phyloP scores from a whole-genome alignment of 2,329 filamentous ascomycete genomes.

The Tolypocladium nubicola region DNA sequence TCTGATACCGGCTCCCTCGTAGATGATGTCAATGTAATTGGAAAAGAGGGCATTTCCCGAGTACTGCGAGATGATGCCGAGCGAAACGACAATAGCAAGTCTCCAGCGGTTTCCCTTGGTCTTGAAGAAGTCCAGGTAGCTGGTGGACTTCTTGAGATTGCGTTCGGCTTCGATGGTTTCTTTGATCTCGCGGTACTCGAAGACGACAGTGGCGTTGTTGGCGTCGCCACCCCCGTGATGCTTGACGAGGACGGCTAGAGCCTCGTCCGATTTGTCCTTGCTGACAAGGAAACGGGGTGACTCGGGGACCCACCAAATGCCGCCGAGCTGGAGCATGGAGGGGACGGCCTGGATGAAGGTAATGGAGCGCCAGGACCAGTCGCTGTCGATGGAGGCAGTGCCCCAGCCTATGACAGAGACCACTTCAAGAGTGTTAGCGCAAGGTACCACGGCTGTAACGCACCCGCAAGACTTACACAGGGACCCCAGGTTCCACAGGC shows the following conservation, averaged over 20 bases:
- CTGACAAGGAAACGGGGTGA: conserved; percentile 55
- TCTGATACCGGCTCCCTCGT: conserved; percentile 49
- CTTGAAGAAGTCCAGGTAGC: conserved; percentile 49
- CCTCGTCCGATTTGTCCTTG: conserved; percentile 53
- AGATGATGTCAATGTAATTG: conserved; percentile 56
- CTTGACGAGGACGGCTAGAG: conserved; percentile 48
- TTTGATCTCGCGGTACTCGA: conserved; percentile 57
- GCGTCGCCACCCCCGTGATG: conserved; percentile 52
- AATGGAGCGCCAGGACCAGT: conserved; percentile 60
- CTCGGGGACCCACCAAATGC: conserved; percentile 60
- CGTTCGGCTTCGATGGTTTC: conserved; percentile 51
- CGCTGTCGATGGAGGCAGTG: conserved; percentile 42
- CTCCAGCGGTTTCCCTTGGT: conserved; percentile 57
- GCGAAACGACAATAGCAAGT: conserved; percentile 48
- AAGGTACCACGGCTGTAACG: rapidly evolving
- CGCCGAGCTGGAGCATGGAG: conserved; percentile 50
- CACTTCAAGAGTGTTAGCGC: conserved; percentile 15
- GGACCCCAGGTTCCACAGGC: conserved; percentile 52
- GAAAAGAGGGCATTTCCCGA: conserved; percentile 57
- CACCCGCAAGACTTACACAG: conserved; percentile 15
- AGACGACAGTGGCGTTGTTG: conserved; percentile 50
- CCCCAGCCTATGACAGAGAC: conserved; percentile 55
- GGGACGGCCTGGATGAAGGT: conserved; percentile 54
- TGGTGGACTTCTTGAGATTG: conserved; percentile 33
- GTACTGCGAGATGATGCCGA: conserved; percentile 59